A percentile compares a stretch with the other conserved stretches of the same genome.
Evolutionary conservation across 1,284 basidiomycete genomes (phyloP).

Genomic region (Fomitiporia mediterranea): DNA sequence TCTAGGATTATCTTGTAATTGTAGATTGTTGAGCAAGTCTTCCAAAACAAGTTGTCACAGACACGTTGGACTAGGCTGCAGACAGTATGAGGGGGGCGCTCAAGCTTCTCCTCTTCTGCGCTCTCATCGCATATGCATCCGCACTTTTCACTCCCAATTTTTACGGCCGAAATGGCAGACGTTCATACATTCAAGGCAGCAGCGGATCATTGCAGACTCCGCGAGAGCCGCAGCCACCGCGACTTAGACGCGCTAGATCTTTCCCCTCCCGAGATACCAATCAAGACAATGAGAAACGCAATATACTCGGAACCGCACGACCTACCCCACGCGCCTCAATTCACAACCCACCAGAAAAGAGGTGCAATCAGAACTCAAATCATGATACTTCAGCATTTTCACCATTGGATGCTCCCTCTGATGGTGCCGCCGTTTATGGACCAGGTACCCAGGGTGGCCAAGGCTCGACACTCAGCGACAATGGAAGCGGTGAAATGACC

Average conservation of each 20-base stretch:
- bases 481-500: too few species aligned
- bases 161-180: background rate
- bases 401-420: background rate
- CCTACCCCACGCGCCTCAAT: too few species aligned
- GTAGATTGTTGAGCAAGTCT: background rate
- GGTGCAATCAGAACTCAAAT: background rate
- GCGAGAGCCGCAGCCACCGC: background rate
- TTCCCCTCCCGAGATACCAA: background rate
- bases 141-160: constrained; percentile 6
- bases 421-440: background rate
- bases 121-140: background rate
- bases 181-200: background rate
- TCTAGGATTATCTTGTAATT: background rate
- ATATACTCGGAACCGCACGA: too few species aligned
- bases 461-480: background rate
- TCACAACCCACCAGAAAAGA: background rate
- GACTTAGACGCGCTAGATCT: background rate
- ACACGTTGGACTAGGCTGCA: background rate
- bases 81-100: constrained; percentile 5
- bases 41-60: background rate
- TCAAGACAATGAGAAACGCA: background rate
- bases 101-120: constrained; percentile 1
- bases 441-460: background rate
- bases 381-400: background rate
- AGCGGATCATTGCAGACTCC: background rate